Evolutionary conservation across 139 green algal genomes (phyloP), one percentile per base, ranked within the genome.

Genomic region (Pseudopediastrum boryanum): DNA sequence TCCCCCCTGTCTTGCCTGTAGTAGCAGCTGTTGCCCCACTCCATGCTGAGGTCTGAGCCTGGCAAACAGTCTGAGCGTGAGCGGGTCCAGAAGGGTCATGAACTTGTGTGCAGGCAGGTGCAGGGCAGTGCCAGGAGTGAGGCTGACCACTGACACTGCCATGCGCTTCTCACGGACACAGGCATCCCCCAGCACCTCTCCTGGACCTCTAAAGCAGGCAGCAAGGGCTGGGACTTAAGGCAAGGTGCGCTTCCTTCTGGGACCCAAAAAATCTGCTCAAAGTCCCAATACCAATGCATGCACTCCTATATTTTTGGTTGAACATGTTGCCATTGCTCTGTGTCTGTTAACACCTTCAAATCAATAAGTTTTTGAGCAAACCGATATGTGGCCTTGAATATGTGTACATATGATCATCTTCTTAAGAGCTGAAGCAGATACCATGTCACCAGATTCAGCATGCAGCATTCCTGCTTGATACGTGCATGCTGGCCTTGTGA

Each of bases 1-100:
- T n/a, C n/a, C n/a, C n/a, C n/a, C n/a, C n/a, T n/a, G n/a, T n/a
- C n/a, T n/a, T n/a, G n/a, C 74, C 74, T 81, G 59, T 51, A 72
- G 59, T 2, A 80, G 43, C 3, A 46, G 72, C 59, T 70, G 58
- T 42, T 71, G 46, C 5, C 9, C 62, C 25, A 25, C 12, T 0
- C 19, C 19, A 33, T 74, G 74, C 74, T 81, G 74, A 62, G 62
- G 74, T n/a, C 16, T 35, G 46, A 81, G 62, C 44, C 46, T 52
- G 21, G 61, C 62, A 33, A 81, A 64, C 43, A 81, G 62, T 10
- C 74, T 42, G n/a, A 81, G 46, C 6, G 74, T 81, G 19, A 81
- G 58, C 3, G 74, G 74, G 50, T 81, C 74, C 21, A 81, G 43
- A 6, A 12, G 10, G 6, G 35, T 39, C 43, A 72, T 21, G 8